Evolutionary conservation across 1,139 yeast genomes (phyloP), one percentile per base, ranked within the genome.

Genomic region (Suhomyces panamericanus): DNA sequence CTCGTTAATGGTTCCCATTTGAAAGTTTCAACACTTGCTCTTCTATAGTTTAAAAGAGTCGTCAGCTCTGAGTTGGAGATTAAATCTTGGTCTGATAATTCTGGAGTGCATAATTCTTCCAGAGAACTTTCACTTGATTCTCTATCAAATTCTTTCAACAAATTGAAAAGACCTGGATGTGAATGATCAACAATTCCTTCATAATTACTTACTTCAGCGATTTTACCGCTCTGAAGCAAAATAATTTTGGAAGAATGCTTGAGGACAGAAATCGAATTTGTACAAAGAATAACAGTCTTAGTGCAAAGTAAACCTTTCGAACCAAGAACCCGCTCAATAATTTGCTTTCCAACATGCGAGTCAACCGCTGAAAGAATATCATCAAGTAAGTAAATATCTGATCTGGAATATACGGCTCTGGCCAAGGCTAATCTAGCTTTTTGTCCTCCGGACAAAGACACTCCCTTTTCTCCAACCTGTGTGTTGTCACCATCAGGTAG

Each of bases 381-480:
- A 66, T 93, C 99, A 43, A 93, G 69, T 44, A 93, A 70, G 61
- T 90, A 91, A 24, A 91, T 81, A 62, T 93, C 98, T 3, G 97
- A 96, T 55, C 97, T 80, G 1, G 97, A 83, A 64, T 93, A 93
- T 5, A 93, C 97, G 15, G 98, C 96, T 64, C 99, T 80, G 1
- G 98, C 98, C 49, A 93, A 75, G 1, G 96, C 83, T 42, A 93
- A 70, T 64, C 99, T 81, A 1, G 98, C 97, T 72, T 91, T 93
- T 65, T 93, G 98, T 38, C 99, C 99, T 46, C 99, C 99, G 38
- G 96, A 88, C 44, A 93, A 74, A n/a, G 96, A 88, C 42, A 93
- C 89, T 55, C 99, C 99, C 67, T 91, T 91, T 67, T 93, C 99
- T 49, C 99, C 99, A 38, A 93, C 98, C 56, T 87, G 79, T 1